Percentiles rank a stretch among this genome's conserved stretches.
Evolutionary conservation across 164 flowering plant species (phyloP).

Genomic region (Piper betle): DNA sequence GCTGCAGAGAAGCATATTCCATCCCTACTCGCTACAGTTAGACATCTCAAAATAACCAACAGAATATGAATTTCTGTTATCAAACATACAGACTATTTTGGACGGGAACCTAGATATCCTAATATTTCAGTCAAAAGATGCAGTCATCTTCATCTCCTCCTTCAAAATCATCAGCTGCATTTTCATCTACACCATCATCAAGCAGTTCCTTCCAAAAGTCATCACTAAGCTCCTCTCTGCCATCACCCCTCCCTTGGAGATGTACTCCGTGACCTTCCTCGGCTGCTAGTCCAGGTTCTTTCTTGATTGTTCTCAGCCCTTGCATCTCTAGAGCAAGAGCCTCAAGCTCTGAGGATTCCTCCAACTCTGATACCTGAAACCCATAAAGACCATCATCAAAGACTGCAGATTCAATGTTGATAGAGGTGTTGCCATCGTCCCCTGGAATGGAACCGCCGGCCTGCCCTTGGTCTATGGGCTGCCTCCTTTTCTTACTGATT

Average conservation of each 20-base stretch:
- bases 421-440: constrained; percentile 10
- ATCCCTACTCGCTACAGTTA: too few relatives aligned
- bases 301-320: constrained; percentile 16
- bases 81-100: too few relatives aligned
- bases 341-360: constrained; percentile 28
- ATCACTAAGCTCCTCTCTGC: constrained; percentile 28
- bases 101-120: constrained; percentile 50
- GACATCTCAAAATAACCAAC: too few relatives aligned
- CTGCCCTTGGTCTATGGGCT: constrained; percentile 39
- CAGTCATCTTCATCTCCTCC: constrained; percentile 38
- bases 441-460: constrained; percentile 15
- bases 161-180: constrained; percentile 8
- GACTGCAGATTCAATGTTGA: constrained; percentile 19
- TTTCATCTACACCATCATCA: constrained; percentile 21
- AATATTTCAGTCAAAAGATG: constrained; percentile 36
- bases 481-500: constrained; percentile 43
- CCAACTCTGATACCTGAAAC: constrained; percentile 35
- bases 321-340: constrained; percentile 35
- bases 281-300: constrained; percentile 6
- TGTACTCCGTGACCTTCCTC: constrained; percentile 9
- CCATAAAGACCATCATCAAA: constrained; percentile 13
- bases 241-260: too few relatives aligned
- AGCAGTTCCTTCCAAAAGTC: constrained; percentile 51
- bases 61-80: too few relatives aligned
- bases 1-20: too few relatives aligned